Conservation (phyloP, 2,329 filamentous ascomycete genomes). For the Ophiostoma fasciatum region DNA sequence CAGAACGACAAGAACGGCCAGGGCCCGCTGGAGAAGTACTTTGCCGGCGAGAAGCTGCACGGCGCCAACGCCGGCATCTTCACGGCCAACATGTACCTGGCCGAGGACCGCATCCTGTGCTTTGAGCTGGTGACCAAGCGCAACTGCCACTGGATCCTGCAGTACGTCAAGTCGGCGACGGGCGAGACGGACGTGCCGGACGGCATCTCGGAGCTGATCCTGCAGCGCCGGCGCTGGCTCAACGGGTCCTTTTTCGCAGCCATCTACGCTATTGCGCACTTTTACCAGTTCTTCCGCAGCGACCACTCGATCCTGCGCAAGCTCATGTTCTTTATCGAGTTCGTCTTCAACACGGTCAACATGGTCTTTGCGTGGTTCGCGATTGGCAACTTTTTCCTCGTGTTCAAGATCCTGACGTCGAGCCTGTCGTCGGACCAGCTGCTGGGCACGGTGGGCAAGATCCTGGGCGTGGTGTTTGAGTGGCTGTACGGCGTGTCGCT, state of each 20-base stretch:
- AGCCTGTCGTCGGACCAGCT: conserved; percentile 58
- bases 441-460: conserved; percentile 60
- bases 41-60: conserved; percentile 95
- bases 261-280: conserved; percentile 87
- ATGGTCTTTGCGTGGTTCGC: conserved; percentile 99
- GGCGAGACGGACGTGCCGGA: conserved; percentile 97
- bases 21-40: conserved; percentile 91
- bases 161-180: conserved; percentile 95
- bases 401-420: conserved; percentile 90
- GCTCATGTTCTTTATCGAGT: conserved; percentile 80
- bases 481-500: conserved; percentile 90
- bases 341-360: conserved; percentile 84
- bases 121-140: conserved; percentile 96
- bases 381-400: conserved; percentile 97
- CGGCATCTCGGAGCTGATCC: conserved; percentile 82
- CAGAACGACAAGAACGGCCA: conserved; percentile 96
- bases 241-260: conserved; percentile 98
- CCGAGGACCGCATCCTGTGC: conserved; percentile 78
- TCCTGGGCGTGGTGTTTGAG: conserved; percentile 82
- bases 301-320: conserved; percentile 81
- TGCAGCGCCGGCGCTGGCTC: conserved; percentile 91
- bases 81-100: conserved; percentile 85
- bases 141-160: conserved; percentile 92
- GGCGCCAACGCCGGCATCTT: conserved; percentile 59
- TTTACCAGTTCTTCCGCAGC: conserved; percentile 90